Conservation (phyloP, 257 asterid species). For the Scutellaria baicalensis region DNA sequence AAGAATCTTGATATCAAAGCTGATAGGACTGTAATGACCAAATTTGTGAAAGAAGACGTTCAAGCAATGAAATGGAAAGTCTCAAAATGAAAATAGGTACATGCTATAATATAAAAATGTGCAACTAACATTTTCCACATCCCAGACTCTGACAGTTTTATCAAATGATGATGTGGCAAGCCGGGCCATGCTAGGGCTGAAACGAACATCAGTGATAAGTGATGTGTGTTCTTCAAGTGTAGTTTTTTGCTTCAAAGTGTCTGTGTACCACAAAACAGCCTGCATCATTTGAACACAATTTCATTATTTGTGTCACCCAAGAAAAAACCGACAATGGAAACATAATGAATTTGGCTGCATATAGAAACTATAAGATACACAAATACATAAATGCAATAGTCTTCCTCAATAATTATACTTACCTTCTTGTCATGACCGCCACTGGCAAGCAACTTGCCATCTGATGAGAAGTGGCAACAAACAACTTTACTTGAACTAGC, state of each 20-base stretch:
- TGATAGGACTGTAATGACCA: neutral
- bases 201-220: slow-evolving; percentile 83
- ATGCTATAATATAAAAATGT: neutral
- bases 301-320: slow-evolving; percentile 2
- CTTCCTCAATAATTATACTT: neutral
- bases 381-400: neutral
- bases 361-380: neutral
- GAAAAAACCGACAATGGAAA: neutral
- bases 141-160: slow-evolving; percentile 98
- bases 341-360: neutral
- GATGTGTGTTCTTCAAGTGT: slow-evolving; percentile 88
- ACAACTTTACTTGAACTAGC: slow-evolving; percentile 78
- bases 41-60: neutral
- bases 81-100: neutral
- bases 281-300: slow-evolving; percentile 26
- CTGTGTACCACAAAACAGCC: slow-evolving; percentile 90
- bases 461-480: slow-evolving; percentile 96
- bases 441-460: slow-evolving; percentile 91
- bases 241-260: slow-evolving; percentile 66
- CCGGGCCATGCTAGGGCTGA: slow-evolving; percentile 96
- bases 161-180: slow-evolving; percentile 96
- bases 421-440: slow-evolving; percentile 99
- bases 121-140: slow-evolving; percentile 75
- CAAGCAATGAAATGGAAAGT: neutral
- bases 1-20: too few relatives aligned